A percentile compares a stretch with the other conserved stretches of the same genome.
phyloP scores from a whole-genome alignment of 2,329 filamentous ascomycete genomes.

The Thelonectria discophora region DNA sequence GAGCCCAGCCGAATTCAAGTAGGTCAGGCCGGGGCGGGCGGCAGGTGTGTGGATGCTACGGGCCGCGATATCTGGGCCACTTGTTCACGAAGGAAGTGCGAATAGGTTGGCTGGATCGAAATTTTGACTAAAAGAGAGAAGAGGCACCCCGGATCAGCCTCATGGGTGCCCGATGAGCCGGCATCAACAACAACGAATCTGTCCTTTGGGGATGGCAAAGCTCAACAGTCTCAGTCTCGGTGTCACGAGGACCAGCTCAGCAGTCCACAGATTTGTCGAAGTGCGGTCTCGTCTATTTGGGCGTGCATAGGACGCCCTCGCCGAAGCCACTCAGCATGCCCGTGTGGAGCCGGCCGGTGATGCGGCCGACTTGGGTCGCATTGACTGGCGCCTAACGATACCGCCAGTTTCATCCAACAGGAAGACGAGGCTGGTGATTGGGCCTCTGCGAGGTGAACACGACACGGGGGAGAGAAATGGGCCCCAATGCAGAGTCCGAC shows the following conservation, averaged over 20 bases:
- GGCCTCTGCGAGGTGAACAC: constrained; percentile 32
- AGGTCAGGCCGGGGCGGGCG: constrained; percentile 18
- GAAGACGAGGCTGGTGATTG: constrained; percentile 35
- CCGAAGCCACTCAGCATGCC: constrained; percentile 27
- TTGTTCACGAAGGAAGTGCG: constrained; percentile 1
- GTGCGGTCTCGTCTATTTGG: constrained; percentile 21
- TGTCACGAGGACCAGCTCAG: constrained; percentile 33
- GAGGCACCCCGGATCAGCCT: constrained; percentile 28
- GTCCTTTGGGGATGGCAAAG: constrained; percentile 14
- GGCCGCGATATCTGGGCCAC: constrained; percentile 12
- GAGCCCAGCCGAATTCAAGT: constrained; percentile 23
- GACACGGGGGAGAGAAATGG: constrained; percentile 19
- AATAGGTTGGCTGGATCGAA: neutral
- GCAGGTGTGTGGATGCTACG: constrained; percentile 10
- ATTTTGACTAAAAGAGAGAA: constrained; percentile 6
- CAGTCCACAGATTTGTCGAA: constrained; percentile 23
- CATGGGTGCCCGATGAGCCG: constrained; percentile 32
- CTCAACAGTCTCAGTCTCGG: constrained; percentile 27
- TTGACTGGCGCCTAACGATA: constrained; percentile 34
- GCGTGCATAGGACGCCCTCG: constrained; percentile 28
- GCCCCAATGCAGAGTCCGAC: constrained; percentile 19
- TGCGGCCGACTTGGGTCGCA: constrained; percentile 41
- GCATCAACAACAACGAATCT: constrained; percentile 21
- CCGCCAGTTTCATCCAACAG: constrained; percentile 31
- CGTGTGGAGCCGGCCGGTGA: constrained; percentile 36